A percentile compares a stretch with the other conserved stretches of the same genome.
These are phyloP conservation scores for Lotmaria passim DNA, from an alignment of 208 protist species.

Conservation along the genomic window DNA sequence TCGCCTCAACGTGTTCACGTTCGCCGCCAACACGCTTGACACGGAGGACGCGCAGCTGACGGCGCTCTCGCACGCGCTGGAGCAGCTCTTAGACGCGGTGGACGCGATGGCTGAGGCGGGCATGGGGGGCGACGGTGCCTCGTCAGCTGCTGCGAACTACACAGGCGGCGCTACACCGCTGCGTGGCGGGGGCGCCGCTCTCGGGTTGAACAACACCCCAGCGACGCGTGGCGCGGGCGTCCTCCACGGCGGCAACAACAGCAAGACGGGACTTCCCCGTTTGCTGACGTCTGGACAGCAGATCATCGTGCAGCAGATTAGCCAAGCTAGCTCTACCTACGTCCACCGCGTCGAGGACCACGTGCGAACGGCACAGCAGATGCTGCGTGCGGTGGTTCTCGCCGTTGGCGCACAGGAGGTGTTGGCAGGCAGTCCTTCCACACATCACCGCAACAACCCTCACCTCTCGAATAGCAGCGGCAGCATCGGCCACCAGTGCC, in stretches of 20 bases:
- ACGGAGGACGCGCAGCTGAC: constrained; percentile 40
- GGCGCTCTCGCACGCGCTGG: constrained; percentile 34
- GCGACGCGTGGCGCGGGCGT: neutral
- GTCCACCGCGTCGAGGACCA: constrained; percentile 55
- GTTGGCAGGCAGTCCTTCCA: neutral
- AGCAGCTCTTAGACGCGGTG: constrained; percentile 37
- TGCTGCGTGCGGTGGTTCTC: constrained; percentile 37
- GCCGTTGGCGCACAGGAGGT: constrained; percentile 33
- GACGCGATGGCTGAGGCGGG: constrained; percentile 20
- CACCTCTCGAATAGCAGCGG: too few species aligned
- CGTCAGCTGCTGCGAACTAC: neutral
- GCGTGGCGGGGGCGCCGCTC: constrained; percentile 2
- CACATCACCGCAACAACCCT: too few species aligned
- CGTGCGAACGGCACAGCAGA: constrained; percentile 41
- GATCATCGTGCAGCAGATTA: constrained; percentile 42
- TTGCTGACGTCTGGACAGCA: constrained; percentile 26
- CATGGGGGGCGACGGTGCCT: neutral
- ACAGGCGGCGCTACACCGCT: constrained; percentile 24
- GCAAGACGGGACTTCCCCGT: neutral
- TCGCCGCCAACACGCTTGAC: constrained; percentile 41
- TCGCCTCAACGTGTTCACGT: constrained; percentile 36
- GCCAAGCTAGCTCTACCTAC: constrained; percentile 45
- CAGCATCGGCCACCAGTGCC: neutral
- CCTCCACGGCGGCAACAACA: neutral
- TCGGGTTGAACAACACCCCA: constrained; percentile 32